phyloP scores from a whole-genome alignment of 1,284 basidiomycete genomes.

The Fomitopsis pinicola region DNA sequence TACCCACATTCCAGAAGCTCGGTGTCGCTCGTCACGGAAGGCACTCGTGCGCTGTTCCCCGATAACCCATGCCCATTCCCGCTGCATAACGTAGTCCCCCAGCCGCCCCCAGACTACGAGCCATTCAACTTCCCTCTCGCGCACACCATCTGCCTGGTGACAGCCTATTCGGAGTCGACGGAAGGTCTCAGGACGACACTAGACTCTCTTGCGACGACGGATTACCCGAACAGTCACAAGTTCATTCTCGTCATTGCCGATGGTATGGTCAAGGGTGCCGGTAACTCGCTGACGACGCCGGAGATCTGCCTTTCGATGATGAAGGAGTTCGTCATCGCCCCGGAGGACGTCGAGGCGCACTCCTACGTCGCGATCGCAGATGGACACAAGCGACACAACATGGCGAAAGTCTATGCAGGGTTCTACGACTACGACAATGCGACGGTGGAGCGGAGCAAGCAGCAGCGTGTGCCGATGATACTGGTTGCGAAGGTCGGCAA shows the following conservation, averaged over 20 bases:
- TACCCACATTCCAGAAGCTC: slow-evolving; percentile 78
- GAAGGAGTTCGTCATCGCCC: slow-evolving; percentile 88
- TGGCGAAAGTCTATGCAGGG: slow-evolving; percentile 98
- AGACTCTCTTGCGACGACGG: slow-evolving; percentile 96
- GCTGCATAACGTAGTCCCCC: slow-evolving; percentile 84
- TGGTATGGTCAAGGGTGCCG: slow-evolving; percentile 96
- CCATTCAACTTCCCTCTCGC: slow-evolving; percentile 96
- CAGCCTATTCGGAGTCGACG: slow-evolving; percentile 96
- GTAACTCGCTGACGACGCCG: slow-evolving; percentile 84
- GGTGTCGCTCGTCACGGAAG: slow-evolving; percentile 58
- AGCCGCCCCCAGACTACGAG: slow-evolving; percentile 88
- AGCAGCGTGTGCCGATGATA: slow-evolving; percentile 94
- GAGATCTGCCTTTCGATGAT: slow-evolving; percentile 97
- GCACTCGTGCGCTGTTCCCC: slow-evolving; percentile 43
- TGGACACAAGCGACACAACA: slow-evolving; percentile 98
- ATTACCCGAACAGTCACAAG: slow-evolving; percentile 99
- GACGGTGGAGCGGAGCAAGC: slow-evolving; percentile 90
- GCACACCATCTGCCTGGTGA: slow-evolving; percentile 95
- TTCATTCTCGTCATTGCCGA: slow-evolving; percentile 95
- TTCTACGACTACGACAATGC: slow-evolving; percentile 96
- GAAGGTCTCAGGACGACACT: slow-evolving; percentile 96
- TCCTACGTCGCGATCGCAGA: slow-evolving; percentile 99
- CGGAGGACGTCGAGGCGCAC: slow-evolving; percentile 87
- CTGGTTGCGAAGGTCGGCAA: slow-evolving; percentile 95
- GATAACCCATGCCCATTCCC: slow-evolving; percentile 90